Conservation (phyloP, 1,284 basidiomycete genomes). For the Blastosporella zonata region DNA sequence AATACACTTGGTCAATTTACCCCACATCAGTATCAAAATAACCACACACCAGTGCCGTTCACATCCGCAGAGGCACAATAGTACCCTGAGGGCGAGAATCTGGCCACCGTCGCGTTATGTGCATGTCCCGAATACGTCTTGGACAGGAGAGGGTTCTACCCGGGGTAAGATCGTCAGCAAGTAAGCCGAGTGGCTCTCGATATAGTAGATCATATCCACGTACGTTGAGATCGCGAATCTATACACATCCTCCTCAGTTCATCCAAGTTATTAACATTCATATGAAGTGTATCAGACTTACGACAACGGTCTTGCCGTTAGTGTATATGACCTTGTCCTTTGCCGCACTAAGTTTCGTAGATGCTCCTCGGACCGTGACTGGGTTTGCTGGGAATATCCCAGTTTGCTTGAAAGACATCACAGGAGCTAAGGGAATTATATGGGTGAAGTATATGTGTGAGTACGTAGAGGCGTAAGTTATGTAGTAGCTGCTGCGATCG, state of each 20-base stretch:
- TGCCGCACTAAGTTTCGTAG: slow-evolving; percentile 81
- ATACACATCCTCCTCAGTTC: slow-evolving; percentile 1
- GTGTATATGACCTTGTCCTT: slow-evolving; percentile 88
- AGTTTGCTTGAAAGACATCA: slow-evolving; percentile 58
- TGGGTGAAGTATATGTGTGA: background rate
- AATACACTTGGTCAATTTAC: background rate
- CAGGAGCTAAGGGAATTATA: background rate
- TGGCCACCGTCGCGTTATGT: slow-evolving; percentile 84
- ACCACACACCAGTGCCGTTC: slow-evolving; percentile 65
- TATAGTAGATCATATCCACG: slow-evolving; percentile 17
- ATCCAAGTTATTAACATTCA: background rate
- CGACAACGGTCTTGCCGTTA: slow-evolving; percentile 84
- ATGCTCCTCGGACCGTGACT: slow-evolving; percentile 64
- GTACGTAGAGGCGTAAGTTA: background rate
- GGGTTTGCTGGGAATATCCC: slow-evolving; percentile 76
- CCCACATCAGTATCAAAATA: too few species aligned
- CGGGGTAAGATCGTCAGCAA: background rate
- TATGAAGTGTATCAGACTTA: slow-evolving; percentile 43
- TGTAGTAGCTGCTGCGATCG: too few species aligned
- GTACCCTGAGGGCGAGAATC: slow-evolving; percentile 91
- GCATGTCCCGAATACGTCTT: slow-evolving; percentile 78
- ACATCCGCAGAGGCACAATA: slow-evolving; percentile 92
- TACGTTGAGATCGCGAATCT: slow-evolving; percentile 52
- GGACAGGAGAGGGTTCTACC: slow-evolving; percentile 55
- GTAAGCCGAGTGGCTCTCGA: background rate